Evolutionary conservation across 371 early-diverging fungal genomes (phyloP), one percentile per base, ranked within the genome.

Genomic region (Apophysomyces elegans): DNA sequence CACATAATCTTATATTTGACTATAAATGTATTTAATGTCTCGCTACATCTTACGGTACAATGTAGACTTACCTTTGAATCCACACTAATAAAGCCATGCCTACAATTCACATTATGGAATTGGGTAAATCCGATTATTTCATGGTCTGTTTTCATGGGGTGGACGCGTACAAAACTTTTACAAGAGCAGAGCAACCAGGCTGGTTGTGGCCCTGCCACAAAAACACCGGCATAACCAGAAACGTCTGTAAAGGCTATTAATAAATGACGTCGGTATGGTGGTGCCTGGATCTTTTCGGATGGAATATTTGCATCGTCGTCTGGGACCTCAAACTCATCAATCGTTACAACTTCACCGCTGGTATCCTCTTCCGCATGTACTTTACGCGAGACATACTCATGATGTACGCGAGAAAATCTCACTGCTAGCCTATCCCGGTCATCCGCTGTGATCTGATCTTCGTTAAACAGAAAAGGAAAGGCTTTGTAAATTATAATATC

Each of bases 171-270:
- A 59, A 79, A 81, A 54, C 87, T 85, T 61, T 91, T 89, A 54
- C 77, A 78, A 0, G 86, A 87, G 38, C 81, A 80, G 83, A 98
- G 85, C 9, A 96, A 76, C 90, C 95, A 92, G 16, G 88, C 80
- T 1, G 97, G 96, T 18, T 90, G 85, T 9, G 84, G 68, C 21
- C 96, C 96, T 3, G 93, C 75, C n/a, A 96, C 84, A 74, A 97
- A 93, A 11, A 97, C 86, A 50, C 96, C 99, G 5, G 91, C 74
- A 71, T 90, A 95, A 5, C 93, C 92, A 41, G 88, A 81, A 0
- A 92, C 80, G 62, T 92, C 90, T 12, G 77, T 75, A 47, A 91
- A 91, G 2, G 86, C 86, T 13, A 87, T 76, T 47, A 93, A 58
- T 62, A 77, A 46, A 56, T 75, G 73, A 18, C 74, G 68, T 12